A percentile compares a stretch with the other conserved stretches of the same genome.
These are phyloP conservation scores for Lasiosphaeria hispida DNA, from an alignment of 495 filamentous ascomycete species.

Conservation along the genomic window DNA sequence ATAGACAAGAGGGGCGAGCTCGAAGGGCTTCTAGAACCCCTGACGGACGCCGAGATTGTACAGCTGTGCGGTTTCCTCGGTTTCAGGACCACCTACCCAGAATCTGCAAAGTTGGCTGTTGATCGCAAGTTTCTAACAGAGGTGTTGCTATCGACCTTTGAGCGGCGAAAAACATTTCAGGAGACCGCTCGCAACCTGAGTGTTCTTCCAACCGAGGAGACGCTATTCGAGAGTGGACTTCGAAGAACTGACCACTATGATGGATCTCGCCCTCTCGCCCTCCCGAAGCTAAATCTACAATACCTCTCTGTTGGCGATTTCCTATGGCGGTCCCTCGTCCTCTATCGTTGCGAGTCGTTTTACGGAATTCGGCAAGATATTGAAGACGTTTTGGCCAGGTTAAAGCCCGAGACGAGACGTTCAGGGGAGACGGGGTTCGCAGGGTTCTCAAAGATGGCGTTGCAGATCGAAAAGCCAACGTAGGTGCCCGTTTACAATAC, in stretches of 20 bases:
- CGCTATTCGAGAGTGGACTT: constrained; percentile 82
- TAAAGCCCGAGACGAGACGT: constrained; percentile 66
- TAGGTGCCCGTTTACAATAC: constrained; percentile 23
- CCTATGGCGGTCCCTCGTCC: constrained; percentile 84
- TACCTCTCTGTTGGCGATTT: constrained; percentile 96
- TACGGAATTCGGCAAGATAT: constrained; percentile 92
- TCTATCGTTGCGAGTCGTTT: constrained; percentile 89
- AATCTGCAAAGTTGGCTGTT: constrained; percentile 57
- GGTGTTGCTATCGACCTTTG: constrained; percentile 71
- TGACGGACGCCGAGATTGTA: constrained; percentile 71
- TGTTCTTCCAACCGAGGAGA: constrained; percentile 77
- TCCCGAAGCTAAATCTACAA: constrained; percentile 93
- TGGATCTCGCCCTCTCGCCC: constrained; percentile 81
- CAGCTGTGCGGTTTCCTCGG: constrained; percentile 69
- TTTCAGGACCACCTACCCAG: constrained; percentile 76
- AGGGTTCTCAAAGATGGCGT: constrained; percentile 88
- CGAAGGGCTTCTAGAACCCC: constrained; percentile 66
- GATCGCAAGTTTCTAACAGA: constrained; percentile 72
- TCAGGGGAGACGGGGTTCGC: constrained; percentile 68
- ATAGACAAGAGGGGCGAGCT: constrained; percentile 78
- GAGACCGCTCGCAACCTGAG: constrained; percentile 68
- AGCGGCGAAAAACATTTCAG: constrained; percentile 79
- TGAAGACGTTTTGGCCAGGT: constrained; percentile 72
- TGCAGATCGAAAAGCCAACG: constrained; percentile 81
- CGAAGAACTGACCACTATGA: constrained; percentile 85